phyloP scores from a whole-genome alignment of 2,329 filamentous ascomycete genomes.

The Alternaria metachromatica region DNA sequence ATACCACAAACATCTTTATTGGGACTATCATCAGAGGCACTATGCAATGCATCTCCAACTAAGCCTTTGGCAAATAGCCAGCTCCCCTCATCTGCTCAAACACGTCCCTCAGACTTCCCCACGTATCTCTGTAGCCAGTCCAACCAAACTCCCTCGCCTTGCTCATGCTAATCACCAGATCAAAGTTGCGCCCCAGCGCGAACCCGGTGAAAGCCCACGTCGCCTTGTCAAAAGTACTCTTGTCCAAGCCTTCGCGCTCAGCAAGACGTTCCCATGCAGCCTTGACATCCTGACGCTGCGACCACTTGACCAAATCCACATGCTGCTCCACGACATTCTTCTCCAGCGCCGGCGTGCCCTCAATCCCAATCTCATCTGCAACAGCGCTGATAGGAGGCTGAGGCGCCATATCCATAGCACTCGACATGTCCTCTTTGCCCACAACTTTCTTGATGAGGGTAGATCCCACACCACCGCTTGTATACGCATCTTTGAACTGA shows the following conservation, averaged over 20 bases:
- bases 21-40: not conserved
- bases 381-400: conserved; percentile 22
- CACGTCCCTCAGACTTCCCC: conserved; percentile 47
- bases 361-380: conserved; percentile 19
- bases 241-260: conserved; percentile 45
- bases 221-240: conserved; percentile 52
- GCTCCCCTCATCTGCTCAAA: conserved; percentile 47
- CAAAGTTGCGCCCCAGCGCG: conserved; percentile 52
- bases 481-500: conserved; percentile 21
- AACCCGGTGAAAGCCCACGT: conserved; percentile 56
- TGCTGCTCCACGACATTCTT: conserved; percentile 47
- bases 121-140: conserved; percentile 48
- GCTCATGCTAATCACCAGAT: conserved; percentile 53
- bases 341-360: conserved; percentile 7
- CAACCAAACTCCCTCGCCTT: conserved; percentile 57
- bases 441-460: not conserved
- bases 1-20: not conserved
- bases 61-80: conserved; percentile 19
- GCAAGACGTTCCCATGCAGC: conserved; percentile 49
- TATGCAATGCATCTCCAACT: not conserved
- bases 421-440: not conserved
- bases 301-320: conserved; percentile 53
- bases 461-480: conserved; percentile 22
- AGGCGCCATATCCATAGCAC: not conserved
- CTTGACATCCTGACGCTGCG: conserved; percentile 47